Evolutionary conservation across 2,329 filamentous ascomycete genomes (phyloP).

Genomic region (Ilyonectria robusta): DNA sequence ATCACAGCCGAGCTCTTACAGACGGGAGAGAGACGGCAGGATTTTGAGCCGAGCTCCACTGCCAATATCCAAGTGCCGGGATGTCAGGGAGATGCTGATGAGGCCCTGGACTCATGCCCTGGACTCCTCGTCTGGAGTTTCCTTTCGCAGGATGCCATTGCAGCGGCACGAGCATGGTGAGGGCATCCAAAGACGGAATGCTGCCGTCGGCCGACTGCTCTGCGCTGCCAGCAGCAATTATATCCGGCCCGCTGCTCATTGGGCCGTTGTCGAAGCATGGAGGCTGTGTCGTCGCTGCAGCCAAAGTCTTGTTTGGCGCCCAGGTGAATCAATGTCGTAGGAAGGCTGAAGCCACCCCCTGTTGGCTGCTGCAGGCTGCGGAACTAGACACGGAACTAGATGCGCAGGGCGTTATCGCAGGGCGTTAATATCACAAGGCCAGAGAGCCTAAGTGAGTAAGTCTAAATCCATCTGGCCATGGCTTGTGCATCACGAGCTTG

Average conservation of each 20-base stretch:
- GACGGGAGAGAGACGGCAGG: neutral
- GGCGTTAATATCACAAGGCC: no score
- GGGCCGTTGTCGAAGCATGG: neutral
- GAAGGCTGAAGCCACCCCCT: neutral
- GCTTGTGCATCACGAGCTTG: neutral
- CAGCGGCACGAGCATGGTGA: neutral
- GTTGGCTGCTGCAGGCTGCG: neutral
- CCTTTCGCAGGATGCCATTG: neutral
- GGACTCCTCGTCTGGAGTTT: neutral
- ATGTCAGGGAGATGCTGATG: neutral
- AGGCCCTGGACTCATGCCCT: no score
- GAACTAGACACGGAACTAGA: neutral
- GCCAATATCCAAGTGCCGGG: neutral
- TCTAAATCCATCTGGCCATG: neutral
- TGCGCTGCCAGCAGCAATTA: neutral
- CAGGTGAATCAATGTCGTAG: neutral
- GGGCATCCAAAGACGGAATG: neutral
- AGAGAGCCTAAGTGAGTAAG: neutral
- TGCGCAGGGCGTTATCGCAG: neutral
- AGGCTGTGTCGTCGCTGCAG: neutral
- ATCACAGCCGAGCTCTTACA: neutral
- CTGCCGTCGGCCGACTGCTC: neutral
- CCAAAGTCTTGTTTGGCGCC: neutral
- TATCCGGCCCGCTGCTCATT: neutral
- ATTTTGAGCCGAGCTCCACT: neutral